A percentile compares a stretch with the other conserved stretches of the same genome.
These are phyloP conservation scores for Prunus dulcis DNA, from an alignment of 306 rosid species.

Conservation along the genomic window DNA sequence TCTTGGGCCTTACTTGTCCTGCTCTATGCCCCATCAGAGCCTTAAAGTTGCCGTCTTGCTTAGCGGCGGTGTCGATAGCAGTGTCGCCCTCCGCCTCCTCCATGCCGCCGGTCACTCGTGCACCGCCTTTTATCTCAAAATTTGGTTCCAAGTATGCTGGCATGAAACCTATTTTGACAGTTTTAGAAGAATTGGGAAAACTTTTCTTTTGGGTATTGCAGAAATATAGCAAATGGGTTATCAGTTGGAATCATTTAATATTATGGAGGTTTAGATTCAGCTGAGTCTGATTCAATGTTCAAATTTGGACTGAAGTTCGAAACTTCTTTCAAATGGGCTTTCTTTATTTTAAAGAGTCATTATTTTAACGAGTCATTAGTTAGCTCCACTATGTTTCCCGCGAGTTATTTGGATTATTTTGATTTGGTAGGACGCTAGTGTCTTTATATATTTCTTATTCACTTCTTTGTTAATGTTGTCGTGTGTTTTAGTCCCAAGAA, in stretches of 20 bases:
- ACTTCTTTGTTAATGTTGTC: no score
- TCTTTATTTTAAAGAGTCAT: no score
- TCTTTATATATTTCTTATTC: no score
- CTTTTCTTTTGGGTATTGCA: not conserved
- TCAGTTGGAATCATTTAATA: not conserved
- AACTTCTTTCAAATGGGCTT: no score
- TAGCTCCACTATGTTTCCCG: no score
- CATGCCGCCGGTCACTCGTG: slow-evolving; percentile 89
- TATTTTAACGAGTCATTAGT: no score
- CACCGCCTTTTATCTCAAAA: slow-evolving; percentile 86
- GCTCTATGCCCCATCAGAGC: slow-evolving; percentile 55
- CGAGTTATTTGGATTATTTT: not conserved
- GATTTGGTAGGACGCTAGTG: not conserved
- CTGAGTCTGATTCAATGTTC: not conserved
- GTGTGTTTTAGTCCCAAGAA: not conserved
- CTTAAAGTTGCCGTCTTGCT: slow-evolving; percentile 76
- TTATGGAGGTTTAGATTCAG: not conserved
- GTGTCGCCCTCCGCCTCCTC: slow-evolving; percentile 85
- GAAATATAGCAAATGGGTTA: not conserved
- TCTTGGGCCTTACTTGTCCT: slow-evolving; percentile 43
- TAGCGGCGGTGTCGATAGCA: slow-evolving; percentile 93
- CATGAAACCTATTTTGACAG: not conserved
- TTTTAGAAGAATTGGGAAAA: not conserved
- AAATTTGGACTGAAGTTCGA: not conserved
- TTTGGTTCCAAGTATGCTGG: slow-evolving; percentile 79